Evolutionary conservation across 768 basidiomycete genomes (phyloP), one percentile per base, ranked within the genome.

Genomic region (Leccinum variicolor): DNA sequence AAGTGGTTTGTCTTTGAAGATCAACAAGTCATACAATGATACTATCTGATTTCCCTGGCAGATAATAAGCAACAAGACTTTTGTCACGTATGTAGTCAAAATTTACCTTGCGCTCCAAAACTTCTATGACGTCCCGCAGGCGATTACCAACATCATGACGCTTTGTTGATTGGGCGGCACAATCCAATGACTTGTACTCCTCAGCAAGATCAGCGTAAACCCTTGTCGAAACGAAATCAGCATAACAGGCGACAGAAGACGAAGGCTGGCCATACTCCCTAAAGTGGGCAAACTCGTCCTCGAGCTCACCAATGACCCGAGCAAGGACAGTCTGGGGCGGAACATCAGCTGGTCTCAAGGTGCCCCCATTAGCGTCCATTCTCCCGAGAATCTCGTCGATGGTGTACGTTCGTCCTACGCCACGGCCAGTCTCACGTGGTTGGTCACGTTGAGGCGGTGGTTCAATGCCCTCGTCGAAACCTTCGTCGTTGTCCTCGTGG

Each of bases 201-300:
- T 97, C 94, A 2, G 95, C 89, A 23, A 98, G 79, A 66, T 94
- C 91, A 53, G 86, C 75, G 64, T 98, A 99, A 50, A 97, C 86
- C 63, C 96, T 98, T 62, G 50, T n/a, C 47, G 53, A 33, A 39
- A 55, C 2, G 6, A 2, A 17, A 34, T 72, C 26, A 70, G 62
- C 3, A 3, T 26, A 11, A 43, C 53, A n/a, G 1, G n/a, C 11
- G 6, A 39, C 19, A 47, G 11, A 21, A 28, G n/a, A 17, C 6
- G 21, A 25, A 14, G 10, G 5, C 14, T 17, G 43, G 45, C 76
- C 85, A 28, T 62, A 98, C 97, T 89, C 86, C 74, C 93, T 97
- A 72, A 95, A 96, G 74, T 94, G 92, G 34, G 84, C 84, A 67
- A 98, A 98, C 68, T 99, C 96, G 59, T 94, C 94, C 69, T 98